Conservation (phyloP, 495 filamentous ascomycete genomes). For the Penicillium daleae region DNA sequence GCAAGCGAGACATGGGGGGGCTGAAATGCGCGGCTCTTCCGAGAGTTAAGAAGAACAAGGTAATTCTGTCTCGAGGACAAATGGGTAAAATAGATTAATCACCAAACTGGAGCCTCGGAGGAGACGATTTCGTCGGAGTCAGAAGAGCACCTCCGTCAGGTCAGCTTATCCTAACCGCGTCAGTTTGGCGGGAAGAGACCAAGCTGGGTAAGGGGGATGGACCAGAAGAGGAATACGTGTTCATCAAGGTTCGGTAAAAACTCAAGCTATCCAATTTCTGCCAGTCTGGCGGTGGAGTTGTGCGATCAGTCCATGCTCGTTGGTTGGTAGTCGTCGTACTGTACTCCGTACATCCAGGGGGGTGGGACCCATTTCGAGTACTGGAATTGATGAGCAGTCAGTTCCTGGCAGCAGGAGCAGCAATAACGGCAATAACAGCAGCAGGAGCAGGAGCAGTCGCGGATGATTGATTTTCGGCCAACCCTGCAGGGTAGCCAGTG, state of each 20-base stretch:
- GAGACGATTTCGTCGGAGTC: not conserved
- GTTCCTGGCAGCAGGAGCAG: constrained; percentile 1
- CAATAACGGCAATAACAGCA: not conserved
- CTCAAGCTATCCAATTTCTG: constrained; percentile 10
- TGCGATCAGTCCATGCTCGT: constrained; percentile 2
- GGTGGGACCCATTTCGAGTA: not conserved
- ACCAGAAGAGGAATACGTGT: constrained; percentile 15
- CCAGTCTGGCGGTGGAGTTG: constrained; percentile 8
- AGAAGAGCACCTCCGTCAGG: not conserved
- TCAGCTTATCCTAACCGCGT: no score
- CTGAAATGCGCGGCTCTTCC: constrained; percentile 7
- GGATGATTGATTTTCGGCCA: not conserved
- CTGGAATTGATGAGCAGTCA: not conserved
- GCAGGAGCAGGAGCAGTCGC: not conserved
- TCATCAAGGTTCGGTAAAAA: constrained; percentile 24
- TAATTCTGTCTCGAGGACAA: not conserved
- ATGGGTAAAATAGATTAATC: not conserved
- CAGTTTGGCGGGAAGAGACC: no score
- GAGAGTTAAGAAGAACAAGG: not conserved
- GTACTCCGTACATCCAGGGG: not conserved
- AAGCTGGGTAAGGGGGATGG: not conserved
- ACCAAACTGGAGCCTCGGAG: no score
- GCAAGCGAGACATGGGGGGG: constrained; percentile 2
- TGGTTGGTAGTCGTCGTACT: not conserved
- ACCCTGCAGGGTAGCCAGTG: not conserved